phyloP scores from a whole-genome alignment of 1,139 yeast species.

The Scheffersomyces insectosa region DNA sequence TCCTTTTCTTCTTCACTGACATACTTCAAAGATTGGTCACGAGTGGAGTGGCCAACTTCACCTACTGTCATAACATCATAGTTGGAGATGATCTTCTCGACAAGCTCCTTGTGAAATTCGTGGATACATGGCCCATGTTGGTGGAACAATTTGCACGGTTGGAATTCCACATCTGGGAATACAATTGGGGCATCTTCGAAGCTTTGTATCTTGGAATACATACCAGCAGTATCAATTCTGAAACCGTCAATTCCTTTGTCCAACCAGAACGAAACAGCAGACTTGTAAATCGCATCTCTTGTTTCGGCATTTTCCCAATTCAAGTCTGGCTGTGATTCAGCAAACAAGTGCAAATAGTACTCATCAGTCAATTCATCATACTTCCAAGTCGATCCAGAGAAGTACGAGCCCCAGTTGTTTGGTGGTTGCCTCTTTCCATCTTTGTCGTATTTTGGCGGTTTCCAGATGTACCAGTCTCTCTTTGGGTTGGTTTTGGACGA shows the following conservation, averaged over 20 bases:
- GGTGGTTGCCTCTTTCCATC: conserved; percentile 25
- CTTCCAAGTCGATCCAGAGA: conserved; percentile 26
- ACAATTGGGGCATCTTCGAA: conserved; percentile 24
- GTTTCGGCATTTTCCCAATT: conserved; percentile 27
- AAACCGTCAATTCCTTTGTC: conserved; percentile 26
- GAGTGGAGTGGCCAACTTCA: conserved; percentile 23
- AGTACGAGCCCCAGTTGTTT: conserved; percentile 25
- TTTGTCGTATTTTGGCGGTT: conserved; percentile 18
- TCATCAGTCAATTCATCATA: conserved; percentile 24
- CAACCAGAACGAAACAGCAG: conserved; percentile 23
- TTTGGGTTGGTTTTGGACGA: conserved; percentile 22
- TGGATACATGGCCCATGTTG: conserved; percentile 24
- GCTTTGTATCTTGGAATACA: conserved; percentile 22
- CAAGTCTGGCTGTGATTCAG: conserved; percentile 25
- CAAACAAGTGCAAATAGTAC: conserved; percentile 25
- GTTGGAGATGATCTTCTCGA: conserved; percentile 17
- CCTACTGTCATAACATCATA: conserved; percentile 27
- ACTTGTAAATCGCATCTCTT: conserved; percentile 22
- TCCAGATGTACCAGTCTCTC: conserved; percentile 28
- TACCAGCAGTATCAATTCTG: conserved; percentile 25
- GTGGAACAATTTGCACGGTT: conserved; percentile 17
- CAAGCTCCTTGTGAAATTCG: conserved; percentile 26
- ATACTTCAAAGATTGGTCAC: conserved; percentile 22
- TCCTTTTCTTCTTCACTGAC: conserved; percentile 24
- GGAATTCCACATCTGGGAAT: conserved; percentile 20